Conservation (phyloP, 2,329 filamentous ascomycete species). For the Coniella vitis region DNA sequence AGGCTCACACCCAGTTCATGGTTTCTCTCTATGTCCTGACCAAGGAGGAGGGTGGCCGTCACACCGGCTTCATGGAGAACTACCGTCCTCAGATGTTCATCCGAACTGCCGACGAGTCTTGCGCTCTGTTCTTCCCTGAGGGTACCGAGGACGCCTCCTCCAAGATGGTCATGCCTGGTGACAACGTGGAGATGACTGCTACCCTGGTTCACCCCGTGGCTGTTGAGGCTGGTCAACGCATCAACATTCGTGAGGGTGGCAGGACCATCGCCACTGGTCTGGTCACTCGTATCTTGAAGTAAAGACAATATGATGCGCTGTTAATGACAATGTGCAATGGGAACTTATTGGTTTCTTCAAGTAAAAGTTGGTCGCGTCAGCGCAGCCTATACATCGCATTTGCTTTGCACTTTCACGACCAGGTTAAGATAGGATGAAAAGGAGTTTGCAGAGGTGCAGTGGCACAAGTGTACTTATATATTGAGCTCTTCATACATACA, state of each 20-base stretch:
- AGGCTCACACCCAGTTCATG: conserved; percentile 86
- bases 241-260: conserved; percentile 97
- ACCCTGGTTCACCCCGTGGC: conserved; percentile 79
- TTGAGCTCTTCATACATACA: conserved; percentile 1
- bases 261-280: conserved; percentile 80
- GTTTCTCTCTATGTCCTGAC: conserved; percentile 93
- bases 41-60: conserved; percentile 96
- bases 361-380: neutral
- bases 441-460: conserved; percentile 19
- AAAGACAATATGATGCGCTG: conserved; percentile 24
- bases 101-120: conserved; percentile 78
- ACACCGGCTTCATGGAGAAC: conserved; percentile 92
- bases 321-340: neutral
- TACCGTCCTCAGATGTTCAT: conserved; percentile 97
- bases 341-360: neutral
- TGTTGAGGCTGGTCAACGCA: conserved; percentile 84
- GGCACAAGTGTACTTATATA: conserved; percentile 19
- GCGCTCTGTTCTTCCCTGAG: conserved; percentile 80
- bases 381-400: conserved; percentile 14
- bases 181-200: conserved; percentile 97
- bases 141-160: conserved; percentile 62
- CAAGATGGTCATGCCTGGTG: conserved; percentile 94
- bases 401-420: conserved; percentile 13
- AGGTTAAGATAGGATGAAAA: conserved; percentile 8
- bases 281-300: conserved; percentile 64